Conservation (phyloP, 1,284 basidiomycete species). For the Microbotryum scabiosae region DNA sequence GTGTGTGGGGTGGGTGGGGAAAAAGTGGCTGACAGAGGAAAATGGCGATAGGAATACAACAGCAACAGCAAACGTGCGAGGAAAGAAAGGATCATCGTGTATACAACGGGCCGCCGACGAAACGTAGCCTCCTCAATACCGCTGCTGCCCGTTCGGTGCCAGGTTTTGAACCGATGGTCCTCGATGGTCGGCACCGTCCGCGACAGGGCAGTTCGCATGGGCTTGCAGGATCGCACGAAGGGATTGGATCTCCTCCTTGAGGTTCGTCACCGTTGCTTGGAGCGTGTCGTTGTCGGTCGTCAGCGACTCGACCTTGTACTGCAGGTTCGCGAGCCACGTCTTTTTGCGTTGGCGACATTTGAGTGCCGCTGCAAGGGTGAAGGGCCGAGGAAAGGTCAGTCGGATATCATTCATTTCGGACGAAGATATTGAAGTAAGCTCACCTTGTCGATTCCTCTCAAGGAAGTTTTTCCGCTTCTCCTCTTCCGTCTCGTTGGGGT, state of each 20-base stretch:
- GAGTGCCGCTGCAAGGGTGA: slow-evolving; percentile 61
- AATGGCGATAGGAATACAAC: too few species aligned
- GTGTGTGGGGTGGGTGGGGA: too few species aligned
- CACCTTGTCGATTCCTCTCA: slow-evolving; percentile 89
- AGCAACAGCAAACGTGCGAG: too few species aligned
- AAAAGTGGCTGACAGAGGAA: too few species aligned
- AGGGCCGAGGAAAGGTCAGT: slow-evolving; percentile 4
- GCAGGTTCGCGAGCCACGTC: slow-evolving; percentile 87
- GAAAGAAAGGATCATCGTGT: too few species aligned
- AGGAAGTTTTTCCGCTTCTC: slow-evolving; percentile 90
- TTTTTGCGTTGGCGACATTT: slow-evolving; percentile 99
- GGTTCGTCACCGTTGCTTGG: slow-evolving; percentile 45
- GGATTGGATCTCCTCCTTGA: slow-evolving; percentile 53
- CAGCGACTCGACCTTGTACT: slow-evolving; percentile 85
- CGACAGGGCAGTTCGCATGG: slow-evolving; percentile 34
- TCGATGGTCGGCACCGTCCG: not conserved
- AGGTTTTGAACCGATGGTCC: not conserved
- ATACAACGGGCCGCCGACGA: too few species aligned
- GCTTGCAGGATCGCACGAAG: slow-evolving; percentile 43
- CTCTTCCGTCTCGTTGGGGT: slow-evolving; percentile 87
- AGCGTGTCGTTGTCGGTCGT: slow-evolving; percentile 91
- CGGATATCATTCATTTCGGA: not conserved
- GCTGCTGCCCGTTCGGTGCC: not conserved
- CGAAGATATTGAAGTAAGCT: slow-evolving; percentile 25
- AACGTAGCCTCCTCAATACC: not conserved